Base-by-base conservation (phyloP, 257 asterid genomes). In the Gardenia jasminoides region DNA sequence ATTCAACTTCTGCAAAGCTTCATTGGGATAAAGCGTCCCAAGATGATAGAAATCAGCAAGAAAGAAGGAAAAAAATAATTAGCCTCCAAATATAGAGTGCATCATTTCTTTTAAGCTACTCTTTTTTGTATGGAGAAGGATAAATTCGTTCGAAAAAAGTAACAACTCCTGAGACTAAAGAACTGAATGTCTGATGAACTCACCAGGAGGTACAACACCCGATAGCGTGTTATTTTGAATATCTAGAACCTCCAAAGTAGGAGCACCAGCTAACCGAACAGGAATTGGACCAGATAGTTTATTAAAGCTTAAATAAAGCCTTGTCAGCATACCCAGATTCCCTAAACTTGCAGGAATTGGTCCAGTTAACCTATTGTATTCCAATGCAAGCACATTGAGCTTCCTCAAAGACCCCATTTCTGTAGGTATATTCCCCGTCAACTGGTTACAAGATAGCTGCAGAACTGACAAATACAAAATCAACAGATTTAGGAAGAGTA, bases 241-340 rank as follows among this genome's bases (percentile, higher is more conserved):
- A 70, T 96, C 95, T 58, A 96, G 92, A 76, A 84, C 82, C 76
- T 92, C 89, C 72, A 96, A 77, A 2, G 88, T 84, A 26, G 88
- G 86, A 82, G 80, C n/a, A 66, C 79, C 81, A 50, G 94, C 91
- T 48, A 96, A 82, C 56, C 75, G 48, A 54, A 4, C 33, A 11
- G 94, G 97, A 74, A 96, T 90, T 8, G 91, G 81, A 66, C 99
- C 98, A 19, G 93, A 80, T n/a, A 96, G 91, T 26, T 84, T 84
- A 88, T 96, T 96, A 84, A 70, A 92, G 78, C 91, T 86, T 81
- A 93, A 76, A 71, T 84, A 78, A 20, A 96, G 79, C 82, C 83
- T 88, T 58, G 82, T 89, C 33, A 96, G 36, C 90, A 80, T 31
- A 30, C 74, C 86, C 73, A 85, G 46, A 78, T 86, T 77, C 54